phyloP scores from a whole-genome alignment of 306 rosid species.

The Datisca glomerata region DNA sequence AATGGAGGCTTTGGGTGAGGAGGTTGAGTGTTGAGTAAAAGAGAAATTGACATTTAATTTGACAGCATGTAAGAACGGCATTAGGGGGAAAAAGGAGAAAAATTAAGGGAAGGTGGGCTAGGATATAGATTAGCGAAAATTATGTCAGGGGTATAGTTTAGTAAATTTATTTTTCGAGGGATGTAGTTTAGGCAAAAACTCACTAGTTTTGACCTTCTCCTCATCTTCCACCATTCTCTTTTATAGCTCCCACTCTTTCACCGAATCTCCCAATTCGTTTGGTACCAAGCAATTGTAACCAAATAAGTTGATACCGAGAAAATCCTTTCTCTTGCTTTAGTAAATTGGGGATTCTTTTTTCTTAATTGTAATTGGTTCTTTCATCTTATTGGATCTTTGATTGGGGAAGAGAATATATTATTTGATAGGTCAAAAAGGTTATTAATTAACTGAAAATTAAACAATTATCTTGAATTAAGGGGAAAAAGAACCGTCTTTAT shows the following conservation, averaged over 20 bases:
- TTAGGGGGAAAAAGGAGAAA: no score
- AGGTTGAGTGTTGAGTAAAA: no score
- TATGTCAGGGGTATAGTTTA: no score
- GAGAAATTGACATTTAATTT: no score
- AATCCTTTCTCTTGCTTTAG: neutral
- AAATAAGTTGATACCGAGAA: neutral
- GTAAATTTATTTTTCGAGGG: no score
- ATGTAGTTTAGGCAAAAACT: no score
- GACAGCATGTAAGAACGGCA: no score
- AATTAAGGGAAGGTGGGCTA: no score
- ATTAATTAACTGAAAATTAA: neutral
- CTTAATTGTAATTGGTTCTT: no score
- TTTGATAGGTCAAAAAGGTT: neutral
- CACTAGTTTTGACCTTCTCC: constrained; percentile 70
- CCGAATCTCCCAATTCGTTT: constrained; percentile 19
- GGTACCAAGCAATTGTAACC: neutral
- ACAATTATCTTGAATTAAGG: neutral
- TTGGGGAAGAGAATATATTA: neutral
- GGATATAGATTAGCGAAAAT: no score
- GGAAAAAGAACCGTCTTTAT: neutral
- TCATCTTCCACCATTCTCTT: constrained; percentile 79
- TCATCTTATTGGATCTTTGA: neutral
- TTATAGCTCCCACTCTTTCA: constrained; percentile 28
- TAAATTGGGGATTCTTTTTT: neutral
- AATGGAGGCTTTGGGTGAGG: no score